Conservation (phyloP, 495 filamentous ascomycete species). For the Penicillium manginii region DNA sequence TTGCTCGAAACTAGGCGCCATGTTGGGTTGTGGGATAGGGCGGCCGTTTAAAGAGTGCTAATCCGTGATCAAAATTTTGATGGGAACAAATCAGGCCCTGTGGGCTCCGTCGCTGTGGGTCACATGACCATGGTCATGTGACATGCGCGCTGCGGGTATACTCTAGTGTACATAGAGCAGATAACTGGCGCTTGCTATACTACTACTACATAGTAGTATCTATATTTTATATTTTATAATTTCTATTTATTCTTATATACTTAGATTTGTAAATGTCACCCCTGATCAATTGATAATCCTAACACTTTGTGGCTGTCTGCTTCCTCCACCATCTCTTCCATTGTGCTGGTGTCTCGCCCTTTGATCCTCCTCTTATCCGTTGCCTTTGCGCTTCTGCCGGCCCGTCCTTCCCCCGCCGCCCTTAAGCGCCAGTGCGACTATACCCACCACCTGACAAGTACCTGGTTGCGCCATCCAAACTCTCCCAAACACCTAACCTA, state of each 20-base stretch:
- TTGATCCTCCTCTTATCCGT: conserved; percentile 1
- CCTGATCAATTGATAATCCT: background rate
- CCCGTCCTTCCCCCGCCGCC: conserved; percentile 37
- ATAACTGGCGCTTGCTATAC: too few species aligned
- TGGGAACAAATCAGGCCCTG: background rate
- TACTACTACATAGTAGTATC: too few species aligned
- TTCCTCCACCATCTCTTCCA: background rate
- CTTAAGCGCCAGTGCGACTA: conserved; percentile 51
- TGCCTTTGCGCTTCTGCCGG: conserved; percentile 7
- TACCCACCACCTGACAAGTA: conserved; percentile 26
- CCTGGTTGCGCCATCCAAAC: conserved; percentile 15
- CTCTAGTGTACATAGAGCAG: too few species aligned
- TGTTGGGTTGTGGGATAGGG: conserved; percentile 41
- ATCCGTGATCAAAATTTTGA: conserved; percentile 30
- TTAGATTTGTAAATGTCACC: too few species aligned
- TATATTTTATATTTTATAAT: background rate
- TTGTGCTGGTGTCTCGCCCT: background rate
- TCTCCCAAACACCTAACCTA: background rate
- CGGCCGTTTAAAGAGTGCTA: conserved; percentile 20
- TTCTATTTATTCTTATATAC: too few species aligned
- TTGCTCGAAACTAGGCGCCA: conserved; percentile 76
- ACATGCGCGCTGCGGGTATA: too few species aligned
- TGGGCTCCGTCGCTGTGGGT: background rate
- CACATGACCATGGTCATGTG: too few species aligned
- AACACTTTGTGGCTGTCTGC: background rate